Base-by-base conservation (phyloP, 306 rosid species). In the Fagus crenata region DNA sequence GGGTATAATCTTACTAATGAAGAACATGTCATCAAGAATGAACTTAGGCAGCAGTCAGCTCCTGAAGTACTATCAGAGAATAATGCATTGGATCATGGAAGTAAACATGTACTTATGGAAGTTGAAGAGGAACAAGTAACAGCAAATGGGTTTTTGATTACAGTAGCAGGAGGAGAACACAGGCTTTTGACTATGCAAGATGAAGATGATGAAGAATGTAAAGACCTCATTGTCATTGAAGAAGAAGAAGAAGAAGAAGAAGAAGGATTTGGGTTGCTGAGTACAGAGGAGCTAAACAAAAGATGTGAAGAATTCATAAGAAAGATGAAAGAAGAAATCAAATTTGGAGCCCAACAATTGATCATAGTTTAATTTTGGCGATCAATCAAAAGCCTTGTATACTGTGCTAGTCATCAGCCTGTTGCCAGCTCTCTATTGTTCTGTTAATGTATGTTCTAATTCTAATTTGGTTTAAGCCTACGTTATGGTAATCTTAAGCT, bases 291-390 rank as follows among this genome's bases (percentile, higher is more conserved):
- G 78, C 84, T 93, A 31, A 90, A 93, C 80, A 86, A 79, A 87
- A 90, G 80, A 78, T 92, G 90, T 83, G 98, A 93, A 9, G 97
- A 92, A 22, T 93, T 93, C 49, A 93, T 93, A 1, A 85, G 84
- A 71, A 92, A 58, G 81, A 78, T 89, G 89, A 93, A 82, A 82
- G 89, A 84, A 31, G 86, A 60, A 28, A 90, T 93, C 49, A 77
- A 76, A 53, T 61, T 67, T 78, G 84, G 63, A 88, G 84, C 76
- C 51, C 80, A 78, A 51, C 85, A 83, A 73, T 2, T 67, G 18
- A 3, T 78, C 53, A 17, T 49, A 46, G 68, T 40, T 7, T 65
- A 56, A 75, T 75, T 53, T 65, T 75, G 39, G 73, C 61, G 28
- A 73, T 46, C 71, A 37, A 73, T 46, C 71, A 54, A 54, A 54